These are phyloP conservation scores for Purpureocillium takamizusanense DNA, from an alignment of 2,329 filamentous ascomycete genomes.

Conservation along the genomic window DNA sequence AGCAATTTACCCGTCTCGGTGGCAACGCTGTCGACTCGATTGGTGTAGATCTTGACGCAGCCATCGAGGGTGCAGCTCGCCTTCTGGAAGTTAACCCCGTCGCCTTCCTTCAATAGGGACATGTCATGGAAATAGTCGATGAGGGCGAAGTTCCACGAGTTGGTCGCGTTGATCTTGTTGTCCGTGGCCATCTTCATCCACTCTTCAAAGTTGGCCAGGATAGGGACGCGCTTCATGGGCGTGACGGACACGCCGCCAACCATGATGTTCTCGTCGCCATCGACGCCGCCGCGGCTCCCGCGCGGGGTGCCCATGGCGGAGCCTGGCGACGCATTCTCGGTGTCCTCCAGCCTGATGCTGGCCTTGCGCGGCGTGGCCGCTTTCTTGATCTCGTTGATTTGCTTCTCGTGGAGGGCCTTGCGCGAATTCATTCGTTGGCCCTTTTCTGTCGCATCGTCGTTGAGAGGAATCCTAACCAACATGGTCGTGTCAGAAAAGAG, in stretches of 20 bases:
- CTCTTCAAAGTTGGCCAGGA: constrained; percentile 96
- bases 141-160: constrained; percentile 99
- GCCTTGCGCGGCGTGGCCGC: constrained; percentile 61
- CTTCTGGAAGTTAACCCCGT: constrained; percentile 97
- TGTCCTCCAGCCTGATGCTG: constrained; percentile 47
- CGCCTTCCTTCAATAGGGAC: constrained; percentile 91
- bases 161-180: constrained; percentile 96
- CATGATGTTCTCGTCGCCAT: constrained; percentile 50
- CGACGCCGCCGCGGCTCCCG: constrained; percentile 22
- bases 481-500: constrained; percentile 2
- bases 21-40: constrained; percentile 93
- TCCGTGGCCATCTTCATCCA: constrained; percentile 99
- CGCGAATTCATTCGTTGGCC: constrained; percentile 79
- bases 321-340: constrained; percentile 46
- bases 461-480: constrained; percentile 70
- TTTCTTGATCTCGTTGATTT: constrained; percentile 81
- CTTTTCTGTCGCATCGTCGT: constrained; percentile 91
- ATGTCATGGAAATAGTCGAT: constrained; percentile 99
- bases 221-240: constrained; percentile 90
- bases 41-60: constrained; percentile 98
- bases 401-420: constrained; percentile 79
- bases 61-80: constrained; percentile 95
- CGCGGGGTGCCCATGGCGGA: constrained; percentile 47
- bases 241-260: constrained; percentile 73
- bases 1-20: constrained; percentile 93